Base-by-base conservation (phyloP, 2,329 filamentous ascomycete species). In the Xylaria sp. region DNA sequence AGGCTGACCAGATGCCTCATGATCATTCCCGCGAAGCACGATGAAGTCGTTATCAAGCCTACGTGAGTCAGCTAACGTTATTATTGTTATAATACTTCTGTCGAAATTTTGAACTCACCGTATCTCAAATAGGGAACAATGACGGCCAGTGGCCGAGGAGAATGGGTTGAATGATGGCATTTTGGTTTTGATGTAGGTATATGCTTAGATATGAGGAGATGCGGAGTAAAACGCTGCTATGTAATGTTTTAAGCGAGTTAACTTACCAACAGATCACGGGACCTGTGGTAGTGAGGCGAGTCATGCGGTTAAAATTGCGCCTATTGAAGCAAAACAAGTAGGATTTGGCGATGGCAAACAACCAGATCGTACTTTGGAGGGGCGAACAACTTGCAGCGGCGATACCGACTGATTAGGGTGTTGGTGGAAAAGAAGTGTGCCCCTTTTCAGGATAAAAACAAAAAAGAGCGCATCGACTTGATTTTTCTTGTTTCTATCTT, bases 11-110 rank as follows among this genome's bases (percentile, higher is more conserved):
- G 91, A 88, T 56, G 92, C 91, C 77, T 95, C 93, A 77, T 92
- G 86, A 65, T 93, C 90, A 73, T 83, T 86, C 68, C 93, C 93
- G 62, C 92, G 90, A 71, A 96, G 91, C 36, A 95, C 90, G 67
- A 95, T 88, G 66, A 94, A 92, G 75, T 93, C 90, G 76, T 91
- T 90, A 61, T 94, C 91, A 68, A 94, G 86, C 61, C 92, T 94
- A 75, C 20, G 36, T 46, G 44, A 53, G 59, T 68, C 33, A 72
- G 65, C 33, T 11, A 36, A 53, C 38, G 6, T 31, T 36, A 23
- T 59, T 26, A 23, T 10, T 10, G n/a, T 26, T 6, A 36, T 26
- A 15, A 10, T 9, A 44, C 42, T n/a, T 11, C 36, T 1, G 13
- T 17, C 4, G 13, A n/a, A 46, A 15, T n/a, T 38, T 10, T 60